These are phyloP conservation scores for Davidsoniella australis DNA, from an alignment of 2,329 filamentous ascomycete genomes.

Conservation along the genomic window DNA sequence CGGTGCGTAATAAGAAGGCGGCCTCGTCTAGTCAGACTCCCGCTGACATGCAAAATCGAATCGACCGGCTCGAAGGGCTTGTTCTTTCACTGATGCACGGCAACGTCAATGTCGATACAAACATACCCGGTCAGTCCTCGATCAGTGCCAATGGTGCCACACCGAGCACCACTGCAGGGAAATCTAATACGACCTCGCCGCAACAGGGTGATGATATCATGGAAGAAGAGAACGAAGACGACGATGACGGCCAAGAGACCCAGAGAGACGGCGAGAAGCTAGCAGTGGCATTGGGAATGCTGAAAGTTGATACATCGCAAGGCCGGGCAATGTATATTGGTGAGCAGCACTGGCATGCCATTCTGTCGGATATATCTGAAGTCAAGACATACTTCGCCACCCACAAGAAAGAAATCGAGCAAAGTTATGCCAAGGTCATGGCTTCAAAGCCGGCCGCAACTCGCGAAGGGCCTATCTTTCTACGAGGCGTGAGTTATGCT, in stretches of 20 bases:
- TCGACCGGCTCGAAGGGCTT: conserved; percentile 82
- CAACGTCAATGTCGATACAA: conserved; percentile 37
- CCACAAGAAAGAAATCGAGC: conserved; percentile 79
- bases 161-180: not conserved
- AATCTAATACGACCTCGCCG: conserved; percentile 4
- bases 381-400: conserved; percentile 78
- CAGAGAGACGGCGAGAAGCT: conserved; percentile 26
- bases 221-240: conserved; percentile 6
- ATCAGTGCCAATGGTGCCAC: not conserved
- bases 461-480: conserved; percentile 53
- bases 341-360: conserved; percentile 67
- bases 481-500: conserved; percentile 58
- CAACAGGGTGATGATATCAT: conserved; percentile 9
- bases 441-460: conserved; percentile 45
- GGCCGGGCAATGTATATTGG: conserved; percentile 68
- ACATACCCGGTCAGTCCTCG: conserved; percentile 15
- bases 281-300: conserved; percentile 56
- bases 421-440: conserved; percentile 60
- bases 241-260: conserved; percentile 24
- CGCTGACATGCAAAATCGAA: conserved; percentile 97
- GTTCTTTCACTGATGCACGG: conserved; percentile 91
- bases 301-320: conserved; percentile 64
- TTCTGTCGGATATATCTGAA: conserved; percentile 71
- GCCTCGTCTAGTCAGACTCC: conserved; percentile 46
- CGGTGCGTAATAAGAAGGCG: conserved; percentile 52